phyloP scores from a whole-genome alignment of 176 grass and related monocot species.

The Stipa capillata region DNA sequence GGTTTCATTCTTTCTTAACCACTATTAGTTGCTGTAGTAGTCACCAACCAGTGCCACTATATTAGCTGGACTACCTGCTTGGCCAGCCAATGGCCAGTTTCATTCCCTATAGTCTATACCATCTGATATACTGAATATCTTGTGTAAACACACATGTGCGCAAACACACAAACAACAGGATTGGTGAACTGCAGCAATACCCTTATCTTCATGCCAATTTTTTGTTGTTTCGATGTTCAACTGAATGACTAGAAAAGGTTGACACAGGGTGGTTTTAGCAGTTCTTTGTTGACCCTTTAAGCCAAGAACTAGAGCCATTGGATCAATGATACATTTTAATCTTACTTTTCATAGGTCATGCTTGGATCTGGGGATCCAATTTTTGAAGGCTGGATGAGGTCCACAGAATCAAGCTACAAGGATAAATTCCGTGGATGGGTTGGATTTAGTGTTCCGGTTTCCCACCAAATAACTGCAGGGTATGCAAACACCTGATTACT shows the following conservation, averaged over 20 bases:
- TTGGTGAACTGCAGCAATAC: neutral
- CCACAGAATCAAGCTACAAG: slow-evolving; percentile 49
- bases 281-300: neutral
- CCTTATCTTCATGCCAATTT: neutral
- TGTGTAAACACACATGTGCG: neutral
- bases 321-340: neutral
- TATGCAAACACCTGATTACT: slow-evolving; percentile 13
- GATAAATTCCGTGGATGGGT: slow-evolving; percentile 97
- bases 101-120: neutral
- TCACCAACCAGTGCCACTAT: neutral
- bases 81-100: neutral
- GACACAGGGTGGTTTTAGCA: neutral
- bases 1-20: neutral
- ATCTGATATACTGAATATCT: neutral
- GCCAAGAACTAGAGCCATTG: neutral
- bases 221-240: neutral
- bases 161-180: neutral
- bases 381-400: slow-evolving; percentile 90
- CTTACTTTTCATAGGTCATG: slow-evolving; percentile 56
- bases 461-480: slow-evolving; percentile 92
- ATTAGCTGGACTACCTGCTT: neutral
- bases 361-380: slow-evolving; percentile 85
- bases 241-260: neutral
- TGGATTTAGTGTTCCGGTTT: slow-evolving; percentile 94
- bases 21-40: neutral